Evolutionary conservation across 2,329 filamentous ascomycete genomes (phyloP), one percentile per base, ranked within the genome.

Genomic region (Parafenestella ontariensis): DNA sequence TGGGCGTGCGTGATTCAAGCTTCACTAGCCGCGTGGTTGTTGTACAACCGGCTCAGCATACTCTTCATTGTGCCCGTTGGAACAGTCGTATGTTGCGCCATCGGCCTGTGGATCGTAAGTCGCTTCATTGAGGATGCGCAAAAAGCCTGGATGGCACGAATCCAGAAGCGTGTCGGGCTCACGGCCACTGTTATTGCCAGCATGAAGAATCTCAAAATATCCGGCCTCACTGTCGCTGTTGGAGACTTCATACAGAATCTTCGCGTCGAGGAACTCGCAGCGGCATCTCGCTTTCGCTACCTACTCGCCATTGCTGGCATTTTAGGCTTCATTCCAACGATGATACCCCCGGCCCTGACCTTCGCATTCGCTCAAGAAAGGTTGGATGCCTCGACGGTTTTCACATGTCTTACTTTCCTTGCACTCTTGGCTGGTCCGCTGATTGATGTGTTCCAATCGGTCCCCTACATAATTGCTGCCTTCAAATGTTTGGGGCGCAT

Each of bases 151-250:
- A 62, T 74, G 53, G 33, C 54, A 3, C 53, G 44, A 2, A 66
- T 72, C 7, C 65, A 75, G 37, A 64, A 52, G 18, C 56, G 72
- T 9, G 64, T 73, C 24, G 62, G 61, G 20, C 45, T 65, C 15
- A 75, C 69, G 1, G 58, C 70, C 9, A 64, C 54, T 2, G 63
- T 71, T 20, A 69, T 79, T 21, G 61, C 65, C 2, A 69, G 66
- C 44, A 78, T 80, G 69, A 79, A 78, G 55, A 61, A 67, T 31
- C 58, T 80, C 17, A 78, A 76, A 49, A 75, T 79, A 41, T 71
- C 72, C 1, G 77, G 77, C 1, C 63, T 80, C 10, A 51, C 73
- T 5, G 61, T 45, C 15, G 54, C 69, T 4, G 54, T 78, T 1
- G 62, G 65, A 18, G 50, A 59, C 2, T 56, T 71, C 2, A 64